phyloP scores from a whole-genome alignment of 2,329 filamentous ascomycete genomes.

The Apiospora phragmitis region DNA sequence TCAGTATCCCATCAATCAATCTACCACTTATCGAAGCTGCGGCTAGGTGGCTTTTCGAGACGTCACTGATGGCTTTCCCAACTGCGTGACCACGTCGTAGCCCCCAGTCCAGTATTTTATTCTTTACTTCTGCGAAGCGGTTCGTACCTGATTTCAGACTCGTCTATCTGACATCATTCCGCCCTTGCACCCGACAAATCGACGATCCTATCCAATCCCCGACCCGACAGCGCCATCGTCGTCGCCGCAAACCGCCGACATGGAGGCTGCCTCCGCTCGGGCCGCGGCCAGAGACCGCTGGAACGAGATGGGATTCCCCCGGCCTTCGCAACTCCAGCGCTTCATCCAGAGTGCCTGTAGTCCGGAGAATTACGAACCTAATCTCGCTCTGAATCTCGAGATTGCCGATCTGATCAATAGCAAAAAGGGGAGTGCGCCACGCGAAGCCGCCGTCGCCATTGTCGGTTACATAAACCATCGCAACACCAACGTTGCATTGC shows the following conservation, averaged over 20 bases:
- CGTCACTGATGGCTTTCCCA: constrained; percentile 8
- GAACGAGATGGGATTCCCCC: constrained; percentile 75
- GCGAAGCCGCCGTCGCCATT: constrained; percentile 90
- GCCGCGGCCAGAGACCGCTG: constrained; percentile 96
- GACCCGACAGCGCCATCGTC: not conserved
- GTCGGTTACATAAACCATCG: constrained; percentile 95
- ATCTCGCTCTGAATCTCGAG: constrained; percentile 93
- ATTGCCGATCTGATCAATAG: constrained; percentile 95
- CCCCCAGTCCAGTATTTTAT: not conserved
- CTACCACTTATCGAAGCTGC: not conserved
- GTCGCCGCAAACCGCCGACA: constrained; percentile 35
- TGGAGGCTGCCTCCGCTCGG: constrained; percentile 95
- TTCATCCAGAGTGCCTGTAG: constrained; percentile 97
- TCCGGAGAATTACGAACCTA: constrained; percentile 96
- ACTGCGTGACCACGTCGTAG: constrained; percentile 4
- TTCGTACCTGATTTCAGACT: not conserved
- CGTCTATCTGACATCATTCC: not conserved
- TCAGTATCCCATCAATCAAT: not conserved
- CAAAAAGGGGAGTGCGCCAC: constrained; percentile 94
- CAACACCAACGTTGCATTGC: constrained; percentile 90
- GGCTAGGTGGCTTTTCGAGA: constrained; percentile 7
- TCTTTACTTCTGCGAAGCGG: not conserved
- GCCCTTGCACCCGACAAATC: not conserved
- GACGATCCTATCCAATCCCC: not conserved
- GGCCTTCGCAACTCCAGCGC: constrained; percentile 85